A percentile compares a stretch with the other conserved stretches of the same genome.
These are phyloP conservation scores for Fragaria vesca DNA, from an alignment of 306 rosid genomes.

Conservation along the genomic window DNA sequence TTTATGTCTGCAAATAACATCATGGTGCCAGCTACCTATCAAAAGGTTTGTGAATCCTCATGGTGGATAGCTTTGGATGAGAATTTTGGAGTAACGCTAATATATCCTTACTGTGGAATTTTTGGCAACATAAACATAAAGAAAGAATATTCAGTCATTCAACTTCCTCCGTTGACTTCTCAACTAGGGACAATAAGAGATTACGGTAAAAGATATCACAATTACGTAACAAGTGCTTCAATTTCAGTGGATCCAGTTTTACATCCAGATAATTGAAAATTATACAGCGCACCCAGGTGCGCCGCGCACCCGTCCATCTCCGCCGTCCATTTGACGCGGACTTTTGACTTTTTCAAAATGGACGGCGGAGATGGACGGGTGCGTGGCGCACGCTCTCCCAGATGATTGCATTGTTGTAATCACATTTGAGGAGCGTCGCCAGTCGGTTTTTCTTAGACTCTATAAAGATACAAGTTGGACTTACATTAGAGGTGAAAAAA, in stretches of 20 bases:
- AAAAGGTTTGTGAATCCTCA: conserved; percentile 10
- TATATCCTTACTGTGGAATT: background rate
- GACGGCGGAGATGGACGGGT: no score
- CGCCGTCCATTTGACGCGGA: no score
- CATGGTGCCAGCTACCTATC: background rate
- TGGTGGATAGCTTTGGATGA: conserved; percentile 5
- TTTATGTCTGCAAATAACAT: background rate
- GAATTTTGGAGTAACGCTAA: background rate
- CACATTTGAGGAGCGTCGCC: no score
- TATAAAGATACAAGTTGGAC: background rate
- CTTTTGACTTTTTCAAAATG: no score
- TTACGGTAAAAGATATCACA: no score
- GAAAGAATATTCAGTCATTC: background rate
- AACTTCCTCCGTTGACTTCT: background rate
- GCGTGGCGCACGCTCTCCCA: background rate
- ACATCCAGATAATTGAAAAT: background rate
- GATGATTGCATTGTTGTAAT: background rate
- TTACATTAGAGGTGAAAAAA: background rate
- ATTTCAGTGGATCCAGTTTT: background rate
- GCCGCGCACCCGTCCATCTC: no score
- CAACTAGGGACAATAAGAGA: no score
- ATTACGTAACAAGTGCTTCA: background rate
- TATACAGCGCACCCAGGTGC: no score
- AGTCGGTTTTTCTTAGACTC: background rate
- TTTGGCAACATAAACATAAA: background rate